Evolutionary conservation across 2,329 filamentous ascomycete species (phyloP), one percentile per base, ranked within the genome.

Genomic region (Aureobasidium subglaciale): DNA sequence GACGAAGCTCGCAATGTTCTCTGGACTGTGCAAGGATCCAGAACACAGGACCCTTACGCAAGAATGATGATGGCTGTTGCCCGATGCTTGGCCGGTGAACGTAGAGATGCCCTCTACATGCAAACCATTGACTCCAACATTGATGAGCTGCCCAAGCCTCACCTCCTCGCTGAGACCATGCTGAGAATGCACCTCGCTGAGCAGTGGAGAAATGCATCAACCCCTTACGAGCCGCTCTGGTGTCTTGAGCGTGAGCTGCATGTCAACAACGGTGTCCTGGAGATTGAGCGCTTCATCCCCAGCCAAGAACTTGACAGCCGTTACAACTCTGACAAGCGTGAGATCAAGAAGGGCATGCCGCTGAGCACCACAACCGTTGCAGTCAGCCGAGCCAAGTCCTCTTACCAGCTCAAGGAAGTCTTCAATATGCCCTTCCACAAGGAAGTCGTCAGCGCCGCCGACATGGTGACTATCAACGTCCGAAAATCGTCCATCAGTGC

Each of bases 281-380:
- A 46, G 29, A 11, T 46, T 16, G 43, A 46, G 43, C 43, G 43
- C 16, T 46, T 46, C n/a, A 15, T 46, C 6, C 43, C 43, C 2
- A 46, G 43, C 16, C 10, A 16, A 22, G 43, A 46, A n/a, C 43
- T 32, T 16, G 43, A 46, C 18, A 20, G 24, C 43, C 43, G 43
- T n/a, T 46, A 46, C 43, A 46, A 46, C 43, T 32, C 43, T 16
- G 43, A 46, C 43, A 46, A 46, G 43, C 43, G 43, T 22, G 43
- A 46, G 18, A 46, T 46, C 43, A 46, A 46, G 43, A 46, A 46
- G 29, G 29, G 16, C 6, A 46, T 46, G 43, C 29, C 18, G 13
- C 11, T 46, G 16, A 20, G 16, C 18, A 32, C 42, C 10, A 46
- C 42, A 24, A 9, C 10, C 5, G 42, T 46, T 22, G 42, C 29